Evolutionary conservation across 169 alveolate species (phyloP), one percentile per base, ranked within the genome.

Genomic region (Plasmodium coatneyi): DNA sequence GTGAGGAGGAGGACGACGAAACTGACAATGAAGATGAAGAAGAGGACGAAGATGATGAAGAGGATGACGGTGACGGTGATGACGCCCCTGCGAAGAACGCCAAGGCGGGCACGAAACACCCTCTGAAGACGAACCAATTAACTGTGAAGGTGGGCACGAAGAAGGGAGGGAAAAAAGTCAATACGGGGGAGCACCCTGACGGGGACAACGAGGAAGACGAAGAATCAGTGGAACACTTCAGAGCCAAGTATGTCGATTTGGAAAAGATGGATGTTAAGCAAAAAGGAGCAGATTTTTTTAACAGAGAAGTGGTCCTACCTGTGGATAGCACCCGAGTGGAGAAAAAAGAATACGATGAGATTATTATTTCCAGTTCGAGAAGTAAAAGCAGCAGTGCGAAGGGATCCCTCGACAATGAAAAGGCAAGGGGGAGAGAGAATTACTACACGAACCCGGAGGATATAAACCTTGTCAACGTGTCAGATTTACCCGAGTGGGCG

Each of bases 401-500:
- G 14, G 76, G 36, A 9, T 66, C 76, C 1, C 16, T 28, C n/a
- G 76, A 22, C 4, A 91, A 52, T 76, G 82, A 34, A 22, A 14
- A 0, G 5, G 34, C 34, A 56, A 56, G 6, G 56, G 71, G 72
- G 12, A 91, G 52, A 74, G 34, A 22, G n/a, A 91, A 91, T 81
- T 91, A 91, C 54, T 91, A 43, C 43, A 91, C 92, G 10, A 32
- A n/a, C 28, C 74, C 82, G 25, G 92, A 95, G 78, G 90, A 96
- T 25, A 82, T 97, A 96, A 83, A 97, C 95, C 90, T 92, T 28
- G 56, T 95, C 41, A 32, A 96, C 7, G 92, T 97, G 1, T 60
- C 71, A 3, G 96, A 95, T 3, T 92, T 99, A 28, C 99, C 99
- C 16, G 99, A 98, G 71, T 99, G 99, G 99, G 96, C 99, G 9